Evolutionary conservation across 2,329 filamentous ascomycete genomes (phyloP).

Genomic region (Fusarium sp.): DNA sequence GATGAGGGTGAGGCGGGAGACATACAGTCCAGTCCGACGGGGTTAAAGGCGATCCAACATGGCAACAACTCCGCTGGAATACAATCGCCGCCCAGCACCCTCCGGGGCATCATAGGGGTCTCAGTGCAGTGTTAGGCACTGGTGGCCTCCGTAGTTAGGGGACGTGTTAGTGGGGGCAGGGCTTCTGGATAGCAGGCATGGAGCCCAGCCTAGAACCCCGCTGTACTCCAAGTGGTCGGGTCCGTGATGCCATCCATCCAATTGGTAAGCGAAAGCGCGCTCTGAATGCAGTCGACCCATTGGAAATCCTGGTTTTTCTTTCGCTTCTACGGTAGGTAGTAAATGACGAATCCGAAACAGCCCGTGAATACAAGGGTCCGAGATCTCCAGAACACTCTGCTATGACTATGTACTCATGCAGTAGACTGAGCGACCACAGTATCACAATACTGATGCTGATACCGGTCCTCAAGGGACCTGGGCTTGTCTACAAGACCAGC

Average conservation of each 20-base stretch:
- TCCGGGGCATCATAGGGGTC: slow-evolving; percentile 14
- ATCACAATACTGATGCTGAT: not conserved
- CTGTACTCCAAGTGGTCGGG: not conserved
- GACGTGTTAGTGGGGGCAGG: slow-evolving; percentile 28
- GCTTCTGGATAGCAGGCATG: not conserved
- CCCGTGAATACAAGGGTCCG: not conserved
- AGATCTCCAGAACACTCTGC: not conserved
- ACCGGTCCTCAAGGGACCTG: not conserved
- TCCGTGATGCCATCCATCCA: not conserved
- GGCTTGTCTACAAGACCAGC: slow-evolving; percentile 9
- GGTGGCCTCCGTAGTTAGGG: not conserved
- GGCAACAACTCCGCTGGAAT: slow-evolving; percentile 1
- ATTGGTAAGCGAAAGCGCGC: slow-evolving; percentile 9
- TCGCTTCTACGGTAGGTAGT: not conserved
- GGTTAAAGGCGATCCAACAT: not conserved
- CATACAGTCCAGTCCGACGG: not conserved
- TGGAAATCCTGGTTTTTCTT: slow-evolving; percentile 15
- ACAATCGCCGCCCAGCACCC: slow-evolving; percentile 1
- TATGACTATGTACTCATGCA: not conserved
- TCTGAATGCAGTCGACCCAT: not conserved
- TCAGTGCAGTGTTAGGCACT: not conserved
- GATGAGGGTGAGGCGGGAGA: slow-evolving; percentile 1
- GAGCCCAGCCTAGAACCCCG: not conserved
- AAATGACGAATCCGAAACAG: slow-evolving; percentile 5
- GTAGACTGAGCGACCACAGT: not conserved